Conservation (phyloP, 106 monocot species). For the Dendrobium huoshanense region DNA sequence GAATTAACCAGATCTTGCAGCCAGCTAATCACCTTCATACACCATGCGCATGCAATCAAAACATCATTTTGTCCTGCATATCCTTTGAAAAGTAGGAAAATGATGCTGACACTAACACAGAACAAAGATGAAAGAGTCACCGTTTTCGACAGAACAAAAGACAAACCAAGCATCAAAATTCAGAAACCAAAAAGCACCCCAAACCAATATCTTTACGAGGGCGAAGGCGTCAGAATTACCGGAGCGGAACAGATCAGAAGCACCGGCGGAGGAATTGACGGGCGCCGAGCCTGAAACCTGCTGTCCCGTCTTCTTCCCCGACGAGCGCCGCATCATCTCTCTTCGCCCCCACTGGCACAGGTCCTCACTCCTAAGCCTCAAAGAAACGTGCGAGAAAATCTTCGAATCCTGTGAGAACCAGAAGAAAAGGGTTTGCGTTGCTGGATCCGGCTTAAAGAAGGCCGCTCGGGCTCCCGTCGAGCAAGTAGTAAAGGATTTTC, state of each 20-base stretch:
- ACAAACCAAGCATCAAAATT: background rate
- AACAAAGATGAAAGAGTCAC: background rate
- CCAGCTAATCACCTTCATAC: background rate
- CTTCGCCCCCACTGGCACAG: background rate
- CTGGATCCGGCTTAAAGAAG: background rate
- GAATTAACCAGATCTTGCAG: background rate
- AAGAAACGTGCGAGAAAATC: background rate
- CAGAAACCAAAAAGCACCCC: background rate
- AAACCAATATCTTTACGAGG: background rate
- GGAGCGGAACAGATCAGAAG: slow-evolving; percentile 7
- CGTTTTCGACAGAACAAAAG: background rate
- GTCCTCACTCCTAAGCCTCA: background rate
- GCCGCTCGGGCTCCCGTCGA: background rate
- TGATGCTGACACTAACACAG: background rate
- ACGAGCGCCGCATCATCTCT: slow-evolving; percentile 6
- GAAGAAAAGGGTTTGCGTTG: background rate
- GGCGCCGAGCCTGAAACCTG: background rate
- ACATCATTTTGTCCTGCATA: background rate
- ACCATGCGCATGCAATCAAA: background rate
- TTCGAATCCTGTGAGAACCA: background rate
- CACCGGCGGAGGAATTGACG: slow-evolving; percentile 6
- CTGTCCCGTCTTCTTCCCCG: slow-evolving; percentile 7
- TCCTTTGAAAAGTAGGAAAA: background rate
- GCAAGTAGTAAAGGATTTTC: too few species aligned
- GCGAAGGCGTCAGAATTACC: background rate